These are phyloP conservation scores for Bonia amplexicaulis DNA, from an alignment of 176 grass and related monocot genomes.

Conservation along the genomic window DNA sequence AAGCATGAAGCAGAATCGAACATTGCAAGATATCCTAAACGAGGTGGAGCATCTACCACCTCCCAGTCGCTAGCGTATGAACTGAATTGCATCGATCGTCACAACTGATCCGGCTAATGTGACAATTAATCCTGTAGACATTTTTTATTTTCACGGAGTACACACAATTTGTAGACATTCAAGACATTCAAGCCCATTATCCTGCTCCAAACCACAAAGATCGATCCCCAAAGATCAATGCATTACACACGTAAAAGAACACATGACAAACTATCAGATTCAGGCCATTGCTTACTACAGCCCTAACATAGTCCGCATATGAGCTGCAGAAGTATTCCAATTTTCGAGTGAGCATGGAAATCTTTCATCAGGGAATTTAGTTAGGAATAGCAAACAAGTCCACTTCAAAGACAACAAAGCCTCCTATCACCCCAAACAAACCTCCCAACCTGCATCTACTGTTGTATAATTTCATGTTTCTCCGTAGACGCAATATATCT, in stretches of 20 bases:
- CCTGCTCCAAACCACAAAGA: not conserved
- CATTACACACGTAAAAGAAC: not conserved
- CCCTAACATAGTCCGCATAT: not conserved
- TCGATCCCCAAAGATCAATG: not conserved
- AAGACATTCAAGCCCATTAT: not conserved
- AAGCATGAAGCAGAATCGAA: not conserved
- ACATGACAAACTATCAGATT: not conserved
- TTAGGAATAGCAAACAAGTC: not conserved
- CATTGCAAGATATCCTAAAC: not conserved
- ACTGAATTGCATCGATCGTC: not conserved
- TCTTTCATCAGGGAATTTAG: not conserved
- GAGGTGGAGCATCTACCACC: not conserved
- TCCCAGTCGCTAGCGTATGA: too few relatives aligned
- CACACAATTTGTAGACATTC: not conserved
- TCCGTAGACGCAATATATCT: too few relatives aligned
- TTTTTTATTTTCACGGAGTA: not conserved
- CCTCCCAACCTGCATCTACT: not conserved
- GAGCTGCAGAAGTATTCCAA: not conserved
- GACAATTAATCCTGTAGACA: not conserved
- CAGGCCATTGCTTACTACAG: not conserved
- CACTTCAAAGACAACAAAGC: not conserved
- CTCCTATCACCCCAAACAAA: not conserved
- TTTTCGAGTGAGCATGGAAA: not conserved
- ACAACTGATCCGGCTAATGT: not conserved
- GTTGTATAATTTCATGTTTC: not conserved